Percentiles rank a stretch among this genome's conserved stretches.
phyloP scores from a whole-genome alignment of 352 stramenopile species.

The Phytophthora boehmeriae region DNA sequence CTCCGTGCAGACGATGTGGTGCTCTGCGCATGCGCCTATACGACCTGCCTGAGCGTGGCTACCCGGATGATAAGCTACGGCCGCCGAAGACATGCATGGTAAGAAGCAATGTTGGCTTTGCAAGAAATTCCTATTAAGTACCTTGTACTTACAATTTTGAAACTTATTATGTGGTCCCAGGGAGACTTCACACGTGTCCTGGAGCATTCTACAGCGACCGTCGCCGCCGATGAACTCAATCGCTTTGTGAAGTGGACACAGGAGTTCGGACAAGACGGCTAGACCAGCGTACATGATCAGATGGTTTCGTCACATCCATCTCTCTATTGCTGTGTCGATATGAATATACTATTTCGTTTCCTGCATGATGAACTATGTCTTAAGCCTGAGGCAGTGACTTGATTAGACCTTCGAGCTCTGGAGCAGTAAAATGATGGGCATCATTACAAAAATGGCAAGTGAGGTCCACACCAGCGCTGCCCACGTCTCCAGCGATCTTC shows the following conservation, averaged over 20 bases:
- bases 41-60: conserved; percentile 81
- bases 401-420: conserved; percentile 50
- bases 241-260: conserved; percentile 99
- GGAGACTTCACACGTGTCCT: conserved; percentile 97
- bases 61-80: conserved; percentile 84
- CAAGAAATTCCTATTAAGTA: no score
- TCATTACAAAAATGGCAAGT: conserved; percentile 90
- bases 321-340: conserved; percentile 32
- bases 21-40: conserved; percentile 86
- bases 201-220: conserved; percentile 93
- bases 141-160: background rate
- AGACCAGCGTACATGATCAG: conserved; percentile 35
- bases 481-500: conserved; percentile 54
- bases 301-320: conserved; percentile 26
- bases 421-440: conserved; percentile 63
- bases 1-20: conserved; percentile 72
- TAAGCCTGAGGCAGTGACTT: conserved; percentile 32
- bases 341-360: conserved; percentile 18
- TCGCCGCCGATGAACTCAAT: conserved; percentile 97
- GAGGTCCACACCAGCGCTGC: conserved; percentile 64
- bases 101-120: conserved; percentile 6
- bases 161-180: conserved; percentile 36
- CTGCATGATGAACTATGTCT: conserved; percentile 6
- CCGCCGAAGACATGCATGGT: conserved; percentile 90
- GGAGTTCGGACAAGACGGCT: conserved; percentile 99